Evolutionary conservation across 306 rosid genomes (phyloP).

Genomic region (Castanea mollissima): DNA sequence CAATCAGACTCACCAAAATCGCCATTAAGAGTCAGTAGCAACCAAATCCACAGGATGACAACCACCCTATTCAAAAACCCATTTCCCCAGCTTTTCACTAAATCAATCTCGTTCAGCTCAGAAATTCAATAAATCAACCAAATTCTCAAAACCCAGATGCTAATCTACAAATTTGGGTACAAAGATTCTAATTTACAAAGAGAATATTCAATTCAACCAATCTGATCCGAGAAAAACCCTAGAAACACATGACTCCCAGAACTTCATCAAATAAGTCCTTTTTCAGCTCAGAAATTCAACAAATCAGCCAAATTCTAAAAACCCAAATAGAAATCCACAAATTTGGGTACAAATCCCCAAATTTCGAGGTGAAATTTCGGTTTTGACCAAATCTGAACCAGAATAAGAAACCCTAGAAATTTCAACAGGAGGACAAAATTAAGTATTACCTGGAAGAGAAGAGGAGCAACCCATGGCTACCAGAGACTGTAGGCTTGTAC

Average conservation of each 20-base stretch:
- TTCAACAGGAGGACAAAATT: background rate
- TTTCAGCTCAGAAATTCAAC: conserved; percentile 22
- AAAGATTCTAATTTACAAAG: background rate
- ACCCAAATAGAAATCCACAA: background rate
- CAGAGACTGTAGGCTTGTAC: background rate
- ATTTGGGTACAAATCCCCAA: background rate
- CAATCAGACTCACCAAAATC: conserved; percentile 27
- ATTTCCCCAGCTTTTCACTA: background rate
- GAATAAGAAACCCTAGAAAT: background rate
- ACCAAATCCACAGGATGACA: background rate
- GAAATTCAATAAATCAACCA: conserved; percentile 8
- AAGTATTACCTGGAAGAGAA: conserved; percentile 60
- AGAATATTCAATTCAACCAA: background rate
- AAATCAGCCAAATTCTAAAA: background rate
- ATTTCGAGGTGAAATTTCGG: background rate
- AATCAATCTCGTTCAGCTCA: conserved; percentile 19
- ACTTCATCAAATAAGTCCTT: too few relatives aligned
- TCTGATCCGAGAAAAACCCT: background rate
- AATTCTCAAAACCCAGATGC: background rate
- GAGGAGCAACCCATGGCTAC: conserved; percentile 76
- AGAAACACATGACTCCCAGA: background rate
- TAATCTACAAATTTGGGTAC: background rate
- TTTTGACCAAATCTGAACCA: background rate
- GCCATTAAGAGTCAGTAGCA: conserved; percentile 17
- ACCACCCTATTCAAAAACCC: background rate